These are phyloP conservation scores for Chalaropsis thielavioides DNA, from an alignment of 2,329 filamentous ascomycete species.

Conservation along the genomic window DNA sequence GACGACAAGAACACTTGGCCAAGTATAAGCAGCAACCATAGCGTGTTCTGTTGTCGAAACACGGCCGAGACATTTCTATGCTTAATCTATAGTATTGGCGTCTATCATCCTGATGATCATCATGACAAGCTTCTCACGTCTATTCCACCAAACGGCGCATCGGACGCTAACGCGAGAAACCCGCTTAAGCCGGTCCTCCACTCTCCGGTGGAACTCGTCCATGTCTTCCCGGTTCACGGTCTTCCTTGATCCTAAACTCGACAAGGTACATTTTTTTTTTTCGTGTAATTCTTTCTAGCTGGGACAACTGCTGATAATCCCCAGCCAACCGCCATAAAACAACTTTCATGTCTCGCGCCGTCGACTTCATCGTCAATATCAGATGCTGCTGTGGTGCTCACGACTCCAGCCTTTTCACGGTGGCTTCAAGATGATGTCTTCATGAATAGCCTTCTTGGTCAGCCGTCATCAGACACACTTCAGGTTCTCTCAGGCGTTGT, in stretches of 20 bases:
- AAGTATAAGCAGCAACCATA: no score
- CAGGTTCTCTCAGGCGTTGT: conserved; percentile 41
- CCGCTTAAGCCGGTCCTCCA: not conserved
- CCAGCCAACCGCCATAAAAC: conserved; percentile 1
- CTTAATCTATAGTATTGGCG: not conserved
- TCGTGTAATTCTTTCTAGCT: not conserved
- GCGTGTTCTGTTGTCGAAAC: not conserved
- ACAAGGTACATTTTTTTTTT: conserved; percentile 2
- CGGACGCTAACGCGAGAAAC: not conserved
- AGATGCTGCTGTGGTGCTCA: conserved; percentile 30
- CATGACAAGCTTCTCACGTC: not conserved
- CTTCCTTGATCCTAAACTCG: not conserved
- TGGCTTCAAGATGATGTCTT: conserved; percentile 34
- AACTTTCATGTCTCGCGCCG: not conserved
- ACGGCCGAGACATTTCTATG: not conserved
- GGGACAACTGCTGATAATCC: not conserved
- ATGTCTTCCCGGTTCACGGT: not conserved
- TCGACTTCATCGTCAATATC: not conserved
- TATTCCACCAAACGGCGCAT: not conserved
- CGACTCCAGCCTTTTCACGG: conserved; percentile 34
- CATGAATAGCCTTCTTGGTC: conserved; percentile 22
- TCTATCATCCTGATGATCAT: not conserved
- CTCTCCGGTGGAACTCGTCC: conserved; percentile 6
- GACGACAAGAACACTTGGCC: no score
- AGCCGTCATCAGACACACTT: conserved; percentile 23